Evolutionary conservation across 306 rosid species (phyloP), one percentile per base, ranked within the genome.

Genomic region (Delonix regia): DNA sequence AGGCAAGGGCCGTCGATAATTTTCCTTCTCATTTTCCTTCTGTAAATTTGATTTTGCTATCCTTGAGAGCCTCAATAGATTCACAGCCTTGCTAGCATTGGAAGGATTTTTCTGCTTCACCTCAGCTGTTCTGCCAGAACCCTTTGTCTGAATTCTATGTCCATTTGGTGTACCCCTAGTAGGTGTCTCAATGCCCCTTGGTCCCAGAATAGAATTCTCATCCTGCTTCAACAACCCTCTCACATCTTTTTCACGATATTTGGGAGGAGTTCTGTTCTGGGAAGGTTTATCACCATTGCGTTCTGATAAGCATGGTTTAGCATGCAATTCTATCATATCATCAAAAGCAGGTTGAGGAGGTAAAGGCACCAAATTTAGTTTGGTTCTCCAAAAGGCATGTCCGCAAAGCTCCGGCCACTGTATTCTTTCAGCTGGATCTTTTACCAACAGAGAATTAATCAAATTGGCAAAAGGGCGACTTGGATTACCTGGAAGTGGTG

Each of bases 1-100:
- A 76, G 93, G 84, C 86, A 95, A 27, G 64, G 89, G 97, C 74
- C 99, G 92, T 65, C 99, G 83, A 64, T 93, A 95, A 78, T 95
- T 95, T 85, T 95, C 99, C 89, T 95, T 95, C 85, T 95, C 99
- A 83, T 95, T 95, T 80, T 95, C 99, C 84, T 87, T 91, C 60
- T 91, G 94, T 80, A 95, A 86, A 83, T 93, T 95, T 81, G 84
- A 66, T 83, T 91, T 95, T 61, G 96, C 99, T 79, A 95, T 93
- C 85, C 96, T 91, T 69, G 99, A 95, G 78, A 95, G 83, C 78
- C 99, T 91, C 82, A 95, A 84, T 24, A 95, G 93, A 84, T 95
- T 95, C 83, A 91, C 89, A 47, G 86, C 91, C 86, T 87, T 89
- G 34, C 81, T 69, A 80, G 85, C 78, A 85, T 79, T 84, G 34